phyloP scores from a whole-genome alignment of 257 asterid species.

The Echium plantagineum region DNA sequence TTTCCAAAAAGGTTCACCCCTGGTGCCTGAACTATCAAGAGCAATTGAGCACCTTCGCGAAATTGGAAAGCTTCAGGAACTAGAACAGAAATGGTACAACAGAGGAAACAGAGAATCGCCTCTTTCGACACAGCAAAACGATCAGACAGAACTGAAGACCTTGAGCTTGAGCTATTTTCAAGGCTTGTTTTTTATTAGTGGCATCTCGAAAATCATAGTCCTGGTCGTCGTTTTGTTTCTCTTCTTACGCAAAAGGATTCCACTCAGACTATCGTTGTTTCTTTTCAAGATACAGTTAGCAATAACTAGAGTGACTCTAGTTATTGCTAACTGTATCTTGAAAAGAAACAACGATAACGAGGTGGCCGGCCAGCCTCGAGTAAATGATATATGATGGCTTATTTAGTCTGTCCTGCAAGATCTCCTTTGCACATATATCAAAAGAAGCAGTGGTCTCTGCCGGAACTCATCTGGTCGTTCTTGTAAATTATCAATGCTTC shows the following conservation, averaged over 20 bases:
- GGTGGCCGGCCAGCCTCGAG: background rate
- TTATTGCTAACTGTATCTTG: too few relatives aligned
- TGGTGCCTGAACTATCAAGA: constrained; percentile 27
- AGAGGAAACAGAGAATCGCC: background rate
- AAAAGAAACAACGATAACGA: too few relatives aligned
- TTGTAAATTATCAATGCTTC: too few relatives aligned
- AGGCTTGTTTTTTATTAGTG: constrained; percentile 26
- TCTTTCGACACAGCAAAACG: constrained; percentile 2
- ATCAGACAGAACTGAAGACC: background rate
- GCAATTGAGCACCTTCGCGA: constrained; percentile 28
- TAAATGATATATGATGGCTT: background rate
- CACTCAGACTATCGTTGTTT: background rate
- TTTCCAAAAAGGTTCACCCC: constrained; percentile 23
- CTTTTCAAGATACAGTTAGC: background rate
- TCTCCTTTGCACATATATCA: too few relatives aligned
- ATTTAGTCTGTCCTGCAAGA: background rate
- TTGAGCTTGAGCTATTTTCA: constrained; percentile 10
- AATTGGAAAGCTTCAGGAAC: constrained; percentile 19
- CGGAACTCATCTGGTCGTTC: too few relatives aligned
- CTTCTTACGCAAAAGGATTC: constrained; percentile 10
- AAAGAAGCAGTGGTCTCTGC: too few relatives aligned
- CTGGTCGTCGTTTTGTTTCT: constrained; percentile 1
- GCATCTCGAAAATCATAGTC: constrained; percentile 13
- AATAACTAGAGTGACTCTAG: too few relatives aligned
- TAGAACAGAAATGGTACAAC: constrained; percentile 30